Base-by-base conservation (phyloP, 257 asterid genomes). In the Rhazya stricta region DNA sequence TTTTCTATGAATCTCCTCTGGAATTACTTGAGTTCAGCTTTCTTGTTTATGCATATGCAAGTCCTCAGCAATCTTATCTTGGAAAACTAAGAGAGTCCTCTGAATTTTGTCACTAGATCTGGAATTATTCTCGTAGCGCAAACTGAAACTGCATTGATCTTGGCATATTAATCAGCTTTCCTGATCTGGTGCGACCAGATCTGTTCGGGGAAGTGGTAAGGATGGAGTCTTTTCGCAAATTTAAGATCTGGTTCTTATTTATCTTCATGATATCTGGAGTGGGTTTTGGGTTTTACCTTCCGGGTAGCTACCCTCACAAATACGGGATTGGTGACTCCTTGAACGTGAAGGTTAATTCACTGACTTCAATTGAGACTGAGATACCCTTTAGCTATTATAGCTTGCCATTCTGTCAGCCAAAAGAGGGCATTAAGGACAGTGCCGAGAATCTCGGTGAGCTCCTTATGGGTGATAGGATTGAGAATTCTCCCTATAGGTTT, bases 391-490 rank as follows among this genome's bases (percentile, higher is more conserved):
- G 94, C 83, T 92, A 92, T 82, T 92, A 92, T 54, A 91, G 96
- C 73, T 81, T 92, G 77, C 97, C 98, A 27, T 91, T 89, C 83
- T 92, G 98, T 75, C 67, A 5, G 77, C 96, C 97, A 3, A 67
- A 39, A 63, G 98, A 88, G 62, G 97, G 98, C 15, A 85, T 92
- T 11, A 92, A 88, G 85, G 97, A 92, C 77, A 91, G 94, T 74
- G 96, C 93, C 0, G 98, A 92, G 65, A 92, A 92, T 82, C 94
- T 92, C 16, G 98, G 97, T 68, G 98, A 92, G 91, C 86, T 92
- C 51, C 96, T 92, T 16, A 90, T 92, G 98, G 98, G 98, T 50
- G 98, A 92, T 81, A 85, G 96, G 85, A 92, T 91, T 30, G 98
- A 92, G 89, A 91, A 87, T 74, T 92, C 98, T 18, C 98, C 97